phyloP scores from a whole-genome alignment of 352 stramenopile genomes.

The Phytopythium chamaehyphon region DNA sequence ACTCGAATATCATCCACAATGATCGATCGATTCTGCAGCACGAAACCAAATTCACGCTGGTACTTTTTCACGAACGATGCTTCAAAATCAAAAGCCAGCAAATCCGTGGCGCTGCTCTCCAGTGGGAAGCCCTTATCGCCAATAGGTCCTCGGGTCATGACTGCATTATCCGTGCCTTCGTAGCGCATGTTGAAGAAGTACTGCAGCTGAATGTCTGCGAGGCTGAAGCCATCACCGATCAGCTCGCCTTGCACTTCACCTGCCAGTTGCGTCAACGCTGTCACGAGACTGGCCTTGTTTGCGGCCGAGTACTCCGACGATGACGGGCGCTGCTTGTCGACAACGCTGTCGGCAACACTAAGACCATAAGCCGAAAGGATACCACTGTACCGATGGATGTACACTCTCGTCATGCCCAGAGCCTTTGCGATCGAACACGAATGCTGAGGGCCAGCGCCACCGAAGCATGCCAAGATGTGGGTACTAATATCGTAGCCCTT shows the following conservation, averaged over 20 bases:
- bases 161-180: slow-evolving; percentile 96
- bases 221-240: slow-evolving; percentile 75
- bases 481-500: slow-evolving; percentile 97
- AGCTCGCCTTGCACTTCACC: slow-evolving; percentile 66
- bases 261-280: slow-evolving; percentile 44
- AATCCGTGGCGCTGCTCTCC: slow-evolving; percentile 15
- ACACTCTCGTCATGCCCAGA: slow-evolving; percentile 96
- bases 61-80: slow-evolving; percentile 91
- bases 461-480: slow-evolving; percentile 97
- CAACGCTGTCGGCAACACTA: slow-evolving; percentile 95
- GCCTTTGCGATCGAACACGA: slow-evolving; percentile 95
- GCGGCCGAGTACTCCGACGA: slow-evolving; percentile 54
- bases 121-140: slow-evolving; percentile 34
- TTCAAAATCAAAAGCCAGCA: slow-evolving; percentile 82
- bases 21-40: slow-evolving; percentile 90
- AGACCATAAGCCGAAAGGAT: slow-evolving; percentile 98
- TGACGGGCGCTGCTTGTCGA: slow-evolving; percentile 94
- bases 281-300: slow-evolving; percentile 48
- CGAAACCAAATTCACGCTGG: slow-evolving; percentile 97
- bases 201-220: slow-evolving; percentile 91
- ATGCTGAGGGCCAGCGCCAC: slow-evolving; percentile 97
- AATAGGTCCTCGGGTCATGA: slow-evolving; percentile 91
- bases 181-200: slow-evolving; percentile 98
- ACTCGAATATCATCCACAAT: slow-evolving; percentile 98
- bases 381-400: slow-evolving; percentile 98